phyloP scores from a whole-genome alignment of 2,329 filamentous ascomycete species.

The Clarireedia sp. region DNA sequence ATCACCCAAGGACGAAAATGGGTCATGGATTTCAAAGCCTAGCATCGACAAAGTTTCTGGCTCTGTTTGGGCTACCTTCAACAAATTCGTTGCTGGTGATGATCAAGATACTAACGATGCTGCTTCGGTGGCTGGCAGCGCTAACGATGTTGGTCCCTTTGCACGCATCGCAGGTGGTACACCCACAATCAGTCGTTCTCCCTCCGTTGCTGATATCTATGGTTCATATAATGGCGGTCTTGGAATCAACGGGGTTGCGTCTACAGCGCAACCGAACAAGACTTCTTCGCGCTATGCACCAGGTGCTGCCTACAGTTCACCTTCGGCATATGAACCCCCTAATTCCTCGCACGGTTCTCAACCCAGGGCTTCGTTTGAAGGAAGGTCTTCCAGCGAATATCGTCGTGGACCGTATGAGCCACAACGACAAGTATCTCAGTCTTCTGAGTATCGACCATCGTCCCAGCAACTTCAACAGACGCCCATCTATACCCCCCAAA shows the following conservation, averaged over 20 bases:
- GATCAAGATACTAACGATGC: conserved; percentile 61
- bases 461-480: conserved; percentile 24
- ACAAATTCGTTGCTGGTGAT: conserved; percentile 91
- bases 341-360: conserved; percentile 26
- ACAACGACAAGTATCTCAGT: conserved; percentile 33
- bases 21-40: conserved; percentile 88
- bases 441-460: conserved; percentile 31
- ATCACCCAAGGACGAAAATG: conserved; percentile 71
- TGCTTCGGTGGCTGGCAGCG: conserved; percentile 47
- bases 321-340: conserved; percentile 18
- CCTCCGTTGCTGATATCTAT: conserved; percentile 68
- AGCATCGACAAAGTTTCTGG: conserved; percentile 94
- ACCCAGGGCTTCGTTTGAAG: conserved; percentile 35
- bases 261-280: conserved; percentile 15
- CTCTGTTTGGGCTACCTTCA: conserved; percentile 86
- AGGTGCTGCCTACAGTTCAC: conserved; percentile 19
- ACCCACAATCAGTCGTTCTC: conserved; percentile 65
- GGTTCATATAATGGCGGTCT: conserved; percentile 30
- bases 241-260: conserved; percentile 23
- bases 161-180: conserved; percentile 70
- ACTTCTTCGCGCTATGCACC: conserved; percentile 29
- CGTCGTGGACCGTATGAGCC: conserved; percentile 35
- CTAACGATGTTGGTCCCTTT: conserved; percentile 67
- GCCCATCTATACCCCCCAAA: conserved; percentile 23
- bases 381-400: conserved; percentile 38